A percentile compares a stretch with the other conserved stretches of the same genome.
phyloP scores from a whole-genome alignment of 495 filamentous ascomycete genomes.

The Neurospora sp. region DNA sequence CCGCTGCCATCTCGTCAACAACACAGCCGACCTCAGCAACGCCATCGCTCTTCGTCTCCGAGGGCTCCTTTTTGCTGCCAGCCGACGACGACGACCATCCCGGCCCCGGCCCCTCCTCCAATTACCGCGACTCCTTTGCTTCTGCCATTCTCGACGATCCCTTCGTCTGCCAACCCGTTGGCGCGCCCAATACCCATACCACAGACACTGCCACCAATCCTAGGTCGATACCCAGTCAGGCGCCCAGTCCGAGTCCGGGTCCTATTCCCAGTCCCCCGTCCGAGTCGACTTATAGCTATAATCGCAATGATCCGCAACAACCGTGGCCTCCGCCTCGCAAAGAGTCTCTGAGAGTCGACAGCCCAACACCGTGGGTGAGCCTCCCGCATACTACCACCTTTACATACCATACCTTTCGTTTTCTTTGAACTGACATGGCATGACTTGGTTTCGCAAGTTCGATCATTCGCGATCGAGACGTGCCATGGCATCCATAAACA shows the following conservation, averaged over 20 bases:
- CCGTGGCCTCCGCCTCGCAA: constrained; percentile 30
- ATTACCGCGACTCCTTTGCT: constrained; percentile 29
- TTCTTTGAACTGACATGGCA: neutral
- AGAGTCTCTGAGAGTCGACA: constrained; percentile 27
- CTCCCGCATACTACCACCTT: neutral
- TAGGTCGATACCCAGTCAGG: neutral
- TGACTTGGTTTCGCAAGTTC: constrained; percentile 9
- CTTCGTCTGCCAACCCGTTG: constrained; percentile 29
- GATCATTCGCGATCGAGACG: constrained; percentile 10
- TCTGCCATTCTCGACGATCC: constrained; percentile 36
- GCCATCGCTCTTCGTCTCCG: constrained; percentile 6
- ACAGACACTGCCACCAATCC: constrained; percentile 1
- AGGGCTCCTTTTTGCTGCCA: constrained; percentile 19
- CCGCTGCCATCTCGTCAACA: neutral
- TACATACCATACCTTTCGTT: neutral
- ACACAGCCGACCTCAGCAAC: constrained; percentile 5
- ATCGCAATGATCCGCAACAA: constrained; percentile 26
- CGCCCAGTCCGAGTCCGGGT: neutral
- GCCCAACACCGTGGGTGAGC: constrained; percentile 28
- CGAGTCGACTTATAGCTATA: constrained; percentile 6
- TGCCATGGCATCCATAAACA: constrained; percentile 60
- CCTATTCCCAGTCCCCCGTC: neutral
- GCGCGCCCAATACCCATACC: constrained; percentile 4
- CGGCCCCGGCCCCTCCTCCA: constrained; percentile 8
- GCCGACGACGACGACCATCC: constrained; percentile 20